Percentiles rank a stretch among this genome's conserved stretches.
phyloP scores from a whole-genome alignment of 1,284 basidiomycete genomes.

The Mycosarcoma maydis region DNA sequence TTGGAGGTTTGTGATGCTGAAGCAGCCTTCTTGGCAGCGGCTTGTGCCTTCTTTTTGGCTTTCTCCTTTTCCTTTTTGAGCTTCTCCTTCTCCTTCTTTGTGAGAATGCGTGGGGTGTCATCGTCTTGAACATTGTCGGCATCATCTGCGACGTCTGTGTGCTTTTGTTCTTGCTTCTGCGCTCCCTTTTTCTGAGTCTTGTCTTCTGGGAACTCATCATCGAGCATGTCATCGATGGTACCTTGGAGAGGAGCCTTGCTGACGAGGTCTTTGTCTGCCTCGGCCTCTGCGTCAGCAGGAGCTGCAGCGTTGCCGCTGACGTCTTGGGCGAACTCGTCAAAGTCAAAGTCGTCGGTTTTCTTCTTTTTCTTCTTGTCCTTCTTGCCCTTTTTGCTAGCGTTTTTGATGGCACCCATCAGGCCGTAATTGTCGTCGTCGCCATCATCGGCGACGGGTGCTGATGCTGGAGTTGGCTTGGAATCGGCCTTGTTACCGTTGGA shows the following conservation, averaged over 20 bases:
- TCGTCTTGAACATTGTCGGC: conserved; percentile 32
- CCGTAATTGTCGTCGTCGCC: conserved; percentile 57
- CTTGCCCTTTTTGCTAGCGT: conserved; percentile 53
- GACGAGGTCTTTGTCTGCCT: conserved; percentile 18
- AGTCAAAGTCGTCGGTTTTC: conserved; percentile 62
- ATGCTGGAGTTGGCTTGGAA: conserved; percentile 17
- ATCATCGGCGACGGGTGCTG: conserved; percentile 28
- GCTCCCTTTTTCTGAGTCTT: conserved; percentile 41
- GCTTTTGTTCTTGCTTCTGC: conserved; percentile 23
- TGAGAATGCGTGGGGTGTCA: conserved; percentile 53
- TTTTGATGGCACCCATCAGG: conserved; percentile 54
- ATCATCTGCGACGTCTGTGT: conserved; percentile 12
- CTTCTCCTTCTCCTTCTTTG: conserved; percentile 66
- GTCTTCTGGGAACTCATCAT: conserved; percentile 49
- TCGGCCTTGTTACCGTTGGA: conserved; percentile 23
- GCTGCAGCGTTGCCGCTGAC: conserved; percentile 47
- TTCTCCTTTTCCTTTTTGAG: conserved; percentile 66
- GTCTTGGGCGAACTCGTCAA: conserved; percentile 60
- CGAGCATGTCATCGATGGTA: conserved; percentile 43
- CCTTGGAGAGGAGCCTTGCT: conserved; percentile 49
- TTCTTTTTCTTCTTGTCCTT: conserved; percentile 59
- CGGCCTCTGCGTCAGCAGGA: conserved; percentile 10
- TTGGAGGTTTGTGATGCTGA: conserved; percentile 25
- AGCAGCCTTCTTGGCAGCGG: conserved; percentile 57
- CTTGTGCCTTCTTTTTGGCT: conserved; percentile 63